These are phyloP conservation scores for Metarhizium humberi DNA, from an alignment of 2,329 filamentous ascomycete species.

Conservation along the genomic window DNA sequence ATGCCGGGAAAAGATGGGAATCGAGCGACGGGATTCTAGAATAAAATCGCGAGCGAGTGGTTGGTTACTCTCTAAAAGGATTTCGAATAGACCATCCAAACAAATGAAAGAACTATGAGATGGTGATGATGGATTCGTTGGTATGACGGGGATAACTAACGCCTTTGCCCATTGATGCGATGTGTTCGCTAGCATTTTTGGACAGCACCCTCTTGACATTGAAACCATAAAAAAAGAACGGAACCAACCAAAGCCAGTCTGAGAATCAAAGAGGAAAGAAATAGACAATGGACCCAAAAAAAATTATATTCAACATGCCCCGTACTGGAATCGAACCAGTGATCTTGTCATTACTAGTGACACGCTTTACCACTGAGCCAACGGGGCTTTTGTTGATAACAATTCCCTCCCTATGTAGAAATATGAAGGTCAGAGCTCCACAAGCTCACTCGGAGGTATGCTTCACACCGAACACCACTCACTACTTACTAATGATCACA, in stretches of 20 bases:
- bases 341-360: constrained; percentile 24
- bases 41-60: not conserved
- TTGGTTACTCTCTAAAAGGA: no score
- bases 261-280: not conserved
- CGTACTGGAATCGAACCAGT: constrained; percentile 20
- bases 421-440: not conserved
- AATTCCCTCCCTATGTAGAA: not conserved
- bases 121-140: no score
- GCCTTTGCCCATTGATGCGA: no score
- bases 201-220: no score
- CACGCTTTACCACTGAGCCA: constrained; percentile 22
- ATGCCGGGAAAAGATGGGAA: constrained; percentile 1
- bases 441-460: not conserved
- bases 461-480: no score
- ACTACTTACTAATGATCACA: not conserved
- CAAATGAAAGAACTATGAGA: not conserved
- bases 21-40: constrained; percentile 6
- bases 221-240: no score
- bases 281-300: not conserved
- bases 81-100: no score
- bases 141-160: no score
- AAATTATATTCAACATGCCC: constrained; percentile 11
- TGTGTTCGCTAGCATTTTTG: no score
- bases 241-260: no score
- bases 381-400: constrained; percentile 11